phyloP scores from a whole-genome alignment of 345 rosid genomes.

The Gossypium anomalum region DNA sequence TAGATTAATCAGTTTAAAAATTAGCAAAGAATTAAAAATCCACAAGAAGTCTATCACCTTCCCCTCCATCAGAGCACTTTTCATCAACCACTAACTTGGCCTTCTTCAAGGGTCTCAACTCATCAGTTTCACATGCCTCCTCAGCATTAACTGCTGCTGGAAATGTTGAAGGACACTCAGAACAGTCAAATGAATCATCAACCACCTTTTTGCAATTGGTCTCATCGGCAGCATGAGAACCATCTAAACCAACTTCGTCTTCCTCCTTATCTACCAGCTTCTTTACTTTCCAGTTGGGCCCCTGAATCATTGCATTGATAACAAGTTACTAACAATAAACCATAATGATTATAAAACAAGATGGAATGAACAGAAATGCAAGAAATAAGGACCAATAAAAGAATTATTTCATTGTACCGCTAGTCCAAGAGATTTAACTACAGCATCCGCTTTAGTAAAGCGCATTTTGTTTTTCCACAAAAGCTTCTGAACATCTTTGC shows the following conservation, averaged over 20 bases:
- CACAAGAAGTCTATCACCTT: slow-evolving; percentile 33
- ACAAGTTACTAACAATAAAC: not conserved
- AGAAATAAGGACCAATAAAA: not conserved
- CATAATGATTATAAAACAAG: not conserved
- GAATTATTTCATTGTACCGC: slow-evolving; percentile 37
- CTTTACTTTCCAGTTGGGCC: slow-evolving; percentile 43
- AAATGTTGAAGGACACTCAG: slow-evolving; percentile 29
- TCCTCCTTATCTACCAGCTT: slow-evolving; percentile 35
- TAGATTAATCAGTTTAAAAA: not conserved
- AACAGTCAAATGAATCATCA: slow-evolving; percentile 24
- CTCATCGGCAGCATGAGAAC: slow-evolving; percentile 25
- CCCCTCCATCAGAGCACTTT: slow-evolving; percentile 30
- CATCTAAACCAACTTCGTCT: slow-evolving; percentile 19
- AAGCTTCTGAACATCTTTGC: slow-evolving; percentile 78
- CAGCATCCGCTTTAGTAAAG: slow-evolving; percentile 70
- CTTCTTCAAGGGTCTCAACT: slow-evolving; percentile 61
- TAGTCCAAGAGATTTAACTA: slow-evolving; percentile 66
- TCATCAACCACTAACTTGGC: slow-evolving; percentile 47
- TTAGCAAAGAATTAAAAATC: not conserved
- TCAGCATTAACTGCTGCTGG: slow-evolving; percentile 27
- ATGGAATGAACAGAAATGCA: not conserved
- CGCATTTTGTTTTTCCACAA: slow-evolving; percentile 80
- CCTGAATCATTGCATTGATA: slow-evolving; percentile 28
- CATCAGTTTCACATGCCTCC: slow-evolving; percentile 34
- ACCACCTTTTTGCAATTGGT: slow-evolving; percentile 24